Evolutionary conservation across 2,329 filamentous ascomycete species (phyloP), one percentile per base, ranked within the genome.

Genomic region (Purpureocillium lavendulum): DNA sequence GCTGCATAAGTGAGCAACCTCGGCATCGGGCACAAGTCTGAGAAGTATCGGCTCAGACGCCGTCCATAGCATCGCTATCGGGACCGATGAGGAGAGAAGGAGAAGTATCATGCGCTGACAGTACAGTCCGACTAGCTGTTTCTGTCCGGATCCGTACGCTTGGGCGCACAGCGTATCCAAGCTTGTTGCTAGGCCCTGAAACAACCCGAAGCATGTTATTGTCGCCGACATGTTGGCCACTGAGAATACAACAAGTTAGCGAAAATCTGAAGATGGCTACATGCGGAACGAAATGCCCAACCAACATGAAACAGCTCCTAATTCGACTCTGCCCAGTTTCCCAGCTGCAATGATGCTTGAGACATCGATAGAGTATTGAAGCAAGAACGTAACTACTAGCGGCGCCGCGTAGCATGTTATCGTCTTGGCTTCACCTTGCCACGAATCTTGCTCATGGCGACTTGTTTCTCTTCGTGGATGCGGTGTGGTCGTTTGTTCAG

Each of bases 81-180:
- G 84, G 13, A 87, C 69, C 6, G 80, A 83, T 42, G 87, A 71
- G 1, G 71, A 52, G 70, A 82, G 81, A 1, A 89, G 70, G 46
- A 90, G 86, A 54, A 71, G 82, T 1, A 84, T 67, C 84, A 89
- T 88, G 36, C 84, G 72, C 56, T 90, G 84, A 41, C 85, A 71
- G 47, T 90, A 83, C n/a, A 90, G 61, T 1, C 85, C 84, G 0
- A 96, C 88, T 1, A 96, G 74, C 49, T 87, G 83, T 49, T 83
- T 90, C 53, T 82, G 83, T 0, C 89, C 89, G 0, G 85, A 90
- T 1, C 89, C 89, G 55, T 90, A 96, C 0, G 89, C 89, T 59
- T 96, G 89, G 0, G 88, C 77, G 57, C 89, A 95, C 1, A 96
- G 77, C 0, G 89, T 96, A 60, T 96, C 89, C 14, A 96, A 69